Evolutionary conservation across 2,329 filamentous ascomycete species (phyloP).

Genomic region (Calonectria pauciramosa): DNA sequence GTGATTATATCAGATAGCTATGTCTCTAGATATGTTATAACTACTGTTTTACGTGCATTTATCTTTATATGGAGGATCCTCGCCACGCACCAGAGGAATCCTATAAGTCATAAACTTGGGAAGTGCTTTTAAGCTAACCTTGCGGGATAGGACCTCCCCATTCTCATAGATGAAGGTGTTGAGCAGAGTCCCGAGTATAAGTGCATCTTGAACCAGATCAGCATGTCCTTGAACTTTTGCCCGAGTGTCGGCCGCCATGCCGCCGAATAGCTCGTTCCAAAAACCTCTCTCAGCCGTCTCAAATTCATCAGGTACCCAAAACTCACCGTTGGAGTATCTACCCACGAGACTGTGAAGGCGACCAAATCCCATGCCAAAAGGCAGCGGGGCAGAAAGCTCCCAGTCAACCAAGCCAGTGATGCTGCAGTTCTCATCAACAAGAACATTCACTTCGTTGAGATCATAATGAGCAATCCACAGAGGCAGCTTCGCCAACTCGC

Average conservation of each 20-base stretch:
- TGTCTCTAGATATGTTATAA: too few relatives aligned
- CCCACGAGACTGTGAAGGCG: slow-evolving; percentile 43
- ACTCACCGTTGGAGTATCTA: slow-evolving; percentile 41
- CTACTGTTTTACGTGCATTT: too few relatives aligned
- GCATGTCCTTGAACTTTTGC: slow-evolving; percentile 48
- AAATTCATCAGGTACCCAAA: slow-evolving; percentile 45
- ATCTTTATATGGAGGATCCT: too few relatives aligned
- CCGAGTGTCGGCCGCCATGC: slow-evolving; percentile 42
- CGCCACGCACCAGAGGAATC: background rate
- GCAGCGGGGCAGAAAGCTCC: background rate
- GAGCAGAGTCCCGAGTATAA: slow-evolving; percentile 48
- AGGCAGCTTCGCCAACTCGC: background rate
- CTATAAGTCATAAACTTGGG: slow-evolving; percentile 47
- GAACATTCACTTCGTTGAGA: background rate
- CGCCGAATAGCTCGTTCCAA: slow-evolving; percentile 42
- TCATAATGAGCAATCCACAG: background rate
- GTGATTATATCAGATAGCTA: background rate
- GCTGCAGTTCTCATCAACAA: background rate
- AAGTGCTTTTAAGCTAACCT: slow-evolving; percentile 42
- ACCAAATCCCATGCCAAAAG: slow-evolving; percentile 28
- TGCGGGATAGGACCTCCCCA: slow-evolving; percentile 39
- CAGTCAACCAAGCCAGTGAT: background rate
- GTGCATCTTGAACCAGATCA: slow-evolving; percentile 46
- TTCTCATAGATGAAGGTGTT: slow-evolving; percentile 44
- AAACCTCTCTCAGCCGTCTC: slow-evolving; percentile 44